phyloP scores from a whole-genome alignment of 75 land plant genomes.

The Picea sitchensis region DNA sequence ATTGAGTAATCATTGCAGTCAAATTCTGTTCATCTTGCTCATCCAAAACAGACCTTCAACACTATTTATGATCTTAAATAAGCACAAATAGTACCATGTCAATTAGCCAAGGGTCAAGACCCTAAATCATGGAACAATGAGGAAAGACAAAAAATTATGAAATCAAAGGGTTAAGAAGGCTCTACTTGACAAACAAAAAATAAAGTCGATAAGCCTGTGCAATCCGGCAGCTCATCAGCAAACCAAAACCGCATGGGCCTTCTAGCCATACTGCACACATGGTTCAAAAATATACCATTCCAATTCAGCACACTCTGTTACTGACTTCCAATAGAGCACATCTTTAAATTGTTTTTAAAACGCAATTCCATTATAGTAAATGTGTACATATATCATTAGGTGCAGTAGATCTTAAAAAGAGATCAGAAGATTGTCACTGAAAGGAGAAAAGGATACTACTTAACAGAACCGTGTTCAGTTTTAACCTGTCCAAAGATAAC shows the following conservation, averaged over 20 bases:
- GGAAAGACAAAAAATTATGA: slow-evolving; percentile 1
- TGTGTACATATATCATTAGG: neutral
- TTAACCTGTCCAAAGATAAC: slow-evolving; percentile 56
- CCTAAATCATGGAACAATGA: neutral
- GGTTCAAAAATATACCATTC: neutral
- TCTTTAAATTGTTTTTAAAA: neutral
- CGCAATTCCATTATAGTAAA: neutral
- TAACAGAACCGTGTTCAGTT: neutral
- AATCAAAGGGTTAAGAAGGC: neutral
- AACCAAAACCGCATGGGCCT: slow-evolving; percentile 65
- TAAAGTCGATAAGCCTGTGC: slow-evolving; percentile 57
- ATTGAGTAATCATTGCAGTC: neutral
- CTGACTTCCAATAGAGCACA: neutral
- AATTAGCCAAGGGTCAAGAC: neutral
- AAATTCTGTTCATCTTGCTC: neutral
- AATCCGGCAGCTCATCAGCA: slow-evolving; percentile 57
- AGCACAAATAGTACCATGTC: neutral
- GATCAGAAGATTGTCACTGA: neutral
- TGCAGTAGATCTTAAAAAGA: neutral
- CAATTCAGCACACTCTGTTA: neutral
- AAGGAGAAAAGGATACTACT: neutral
- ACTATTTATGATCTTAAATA: neutral
- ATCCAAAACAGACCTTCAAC: neutral
- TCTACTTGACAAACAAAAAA: slow-evolving; percentile 54
- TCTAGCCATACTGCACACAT: slow-evolving; percentile 55